phyloP scores from a whole-genome alignment of 148 eudicot species.

The Silene latifolia region DNA sequence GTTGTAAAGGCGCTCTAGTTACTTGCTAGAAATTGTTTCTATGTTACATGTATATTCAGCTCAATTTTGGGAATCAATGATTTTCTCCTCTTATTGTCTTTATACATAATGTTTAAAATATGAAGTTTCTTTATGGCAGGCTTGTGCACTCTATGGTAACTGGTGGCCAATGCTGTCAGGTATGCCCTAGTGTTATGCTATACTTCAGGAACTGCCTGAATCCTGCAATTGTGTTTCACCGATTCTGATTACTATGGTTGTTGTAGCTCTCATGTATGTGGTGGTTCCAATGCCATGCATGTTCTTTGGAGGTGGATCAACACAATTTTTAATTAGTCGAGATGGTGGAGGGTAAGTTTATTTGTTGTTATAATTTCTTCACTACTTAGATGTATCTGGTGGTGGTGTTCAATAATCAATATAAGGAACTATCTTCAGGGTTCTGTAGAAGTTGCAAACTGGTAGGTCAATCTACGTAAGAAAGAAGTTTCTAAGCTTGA shows the following conservation, averaged over 20 bases:
- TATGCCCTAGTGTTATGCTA: slow-evolving; percentile 21
- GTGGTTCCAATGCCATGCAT: slow-evolving; percentile 96
- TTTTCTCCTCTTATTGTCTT: background rate
- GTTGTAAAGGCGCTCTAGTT: background rate
- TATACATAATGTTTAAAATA: background rate
- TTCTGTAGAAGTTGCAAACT: background rate
- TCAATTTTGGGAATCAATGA: background rate
- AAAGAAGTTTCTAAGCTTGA: background rate
- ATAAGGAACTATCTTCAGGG: background rate
- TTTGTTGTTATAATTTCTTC: background rate
- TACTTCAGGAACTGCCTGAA: background rate
- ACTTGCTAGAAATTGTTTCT: background rate
- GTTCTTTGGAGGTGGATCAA: slow-evolving; percentile 97
- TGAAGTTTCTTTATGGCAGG: slow-evolving; percentile 48
- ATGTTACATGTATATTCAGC: background rate
- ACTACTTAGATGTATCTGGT: background rate
- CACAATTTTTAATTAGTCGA: slow-evolving; percentile 80
- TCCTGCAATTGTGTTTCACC: slow-evolving; percentile 7
- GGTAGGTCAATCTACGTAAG: background rate
- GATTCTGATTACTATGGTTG: slow-evolving; percentile 9
- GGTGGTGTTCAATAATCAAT: background rate
- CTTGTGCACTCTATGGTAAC: slow-evolving; percentile 86
- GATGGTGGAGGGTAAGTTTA: slow-evolving; percentile 95
- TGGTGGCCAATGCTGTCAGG: slow-evolving; percentile 99
- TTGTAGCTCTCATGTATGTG: slow-evolving; percentile 95